Percentiles rank a stretch among this genome's conserved stretches.
phyloP scores from a whole-genome alignment of 2,329 filamentous ascomycete species.

The Bipolaris cookei region DNA sequence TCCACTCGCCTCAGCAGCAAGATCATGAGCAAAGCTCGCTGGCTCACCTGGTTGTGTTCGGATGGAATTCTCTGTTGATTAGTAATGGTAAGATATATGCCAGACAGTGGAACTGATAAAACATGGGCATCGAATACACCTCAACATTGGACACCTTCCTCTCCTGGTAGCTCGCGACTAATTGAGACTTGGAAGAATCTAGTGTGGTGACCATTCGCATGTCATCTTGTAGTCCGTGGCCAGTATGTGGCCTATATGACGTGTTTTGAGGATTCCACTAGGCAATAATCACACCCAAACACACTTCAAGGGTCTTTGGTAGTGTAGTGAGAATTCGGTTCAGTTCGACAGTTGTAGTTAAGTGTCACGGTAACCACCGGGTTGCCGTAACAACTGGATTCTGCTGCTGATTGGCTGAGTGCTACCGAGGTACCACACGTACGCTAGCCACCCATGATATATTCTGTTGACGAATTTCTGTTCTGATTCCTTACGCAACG shows the following conservation, averaged over 20 bases:
- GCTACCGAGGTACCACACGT: too few relatives aligned
- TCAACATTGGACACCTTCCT: conserved; percentile 6
- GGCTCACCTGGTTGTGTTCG: conserved; percentile 3
- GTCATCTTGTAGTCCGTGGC: conserved; percentile 1
- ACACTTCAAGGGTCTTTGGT: conserved; percentile 1
- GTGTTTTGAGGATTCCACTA: not conserved
- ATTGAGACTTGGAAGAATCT: conserved; percentile 6
- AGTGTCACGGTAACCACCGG: too few relatives aligned
- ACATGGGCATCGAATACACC: conserved; percentile 15
- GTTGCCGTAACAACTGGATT: too few relatives aligned
- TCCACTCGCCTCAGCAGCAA: not conserved
- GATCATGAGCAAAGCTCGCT: conserved; percentile 1
- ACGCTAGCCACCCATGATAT: too few relatives aligned
- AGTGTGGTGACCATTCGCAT: conserved; percentile 7
- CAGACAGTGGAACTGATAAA: conserved; percentile 13
- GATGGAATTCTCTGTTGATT: conserved; percentile 8
- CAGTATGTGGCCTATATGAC: not conserved
- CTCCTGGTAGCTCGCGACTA: conserved; percentile 12
- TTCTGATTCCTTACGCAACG: too few relatives aligned
- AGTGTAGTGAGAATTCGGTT: conserved; percentile 11
- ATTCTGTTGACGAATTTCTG: too few relatives aligned
- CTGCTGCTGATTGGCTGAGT: too few relatives aligned
- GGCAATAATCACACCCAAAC: conserved; percentile 10
- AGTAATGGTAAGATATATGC: conserved; percentile 1
- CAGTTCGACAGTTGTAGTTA: not conserved